A percentile compares a stretch with the other conserved stretches of the same genome.
Conservation (phyloP, 192 early-diverging fungal genomes). For the Entomortierella parvispora region DNA sequence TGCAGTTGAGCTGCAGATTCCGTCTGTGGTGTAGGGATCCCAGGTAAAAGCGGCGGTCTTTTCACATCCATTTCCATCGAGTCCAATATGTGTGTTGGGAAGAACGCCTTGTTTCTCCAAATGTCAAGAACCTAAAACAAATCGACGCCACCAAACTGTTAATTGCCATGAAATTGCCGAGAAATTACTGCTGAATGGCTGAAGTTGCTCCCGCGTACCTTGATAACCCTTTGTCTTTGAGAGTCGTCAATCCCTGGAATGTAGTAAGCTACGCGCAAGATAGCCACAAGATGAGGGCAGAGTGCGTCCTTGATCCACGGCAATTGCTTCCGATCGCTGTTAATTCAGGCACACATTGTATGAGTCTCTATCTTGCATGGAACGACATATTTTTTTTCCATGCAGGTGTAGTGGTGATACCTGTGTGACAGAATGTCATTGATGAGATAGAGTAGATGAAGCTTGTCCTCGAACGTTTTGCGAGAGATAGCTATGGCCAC, state of each 20-base stretch:
- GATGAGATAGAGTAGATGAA: conserved; percentile 62
- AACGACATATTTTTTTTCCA: too few species aligned
- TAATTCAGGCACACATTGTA: too few species aligned
- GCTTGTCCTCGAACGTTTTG: conserved; percentile 53
- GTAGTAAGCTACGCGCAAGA: conserved; percentile 59
- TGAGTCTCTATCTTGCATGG: too few species aligned
- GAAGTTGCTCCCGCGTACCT: too few species aligned
- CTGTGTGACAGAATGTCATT: conserved; percentile 65
- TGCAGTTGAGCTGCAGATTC: not conserved
- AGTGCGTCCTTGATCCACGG: conserved; percentile 60
- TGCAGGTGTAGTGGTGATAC: too few species aligned
- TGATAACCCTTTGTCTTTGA: conserved; percentile 57
- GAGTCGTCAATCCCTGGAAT: conserved; percentile 50
- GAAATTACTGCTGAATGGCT: not conserved
- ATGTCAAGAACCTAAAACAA: conserved; percentile 49
- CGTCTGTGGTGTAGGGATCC: too few species aligned
- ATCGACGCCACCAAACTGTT: not conserved
- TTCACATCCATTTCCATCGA: conserved; percentile 43
- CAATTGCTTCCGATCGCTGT: conserved; percentile 55
- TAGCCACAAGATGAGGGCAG: conserved; percentile 52
- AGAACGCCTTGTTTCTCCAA: conserved; percentile 50
- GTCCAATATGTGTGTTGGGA: conserved; percentile 32
- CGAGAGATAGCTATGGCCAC: conserved; percentile 53
- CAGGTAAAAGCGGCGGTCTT: conserved; percentile 23
- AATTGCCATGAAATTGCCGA: not conserved